phyloP scores from a whole-genome alignment of 2,329 filamentous ascomycete species.

The Colletotrichum plurivorum region DNA sequence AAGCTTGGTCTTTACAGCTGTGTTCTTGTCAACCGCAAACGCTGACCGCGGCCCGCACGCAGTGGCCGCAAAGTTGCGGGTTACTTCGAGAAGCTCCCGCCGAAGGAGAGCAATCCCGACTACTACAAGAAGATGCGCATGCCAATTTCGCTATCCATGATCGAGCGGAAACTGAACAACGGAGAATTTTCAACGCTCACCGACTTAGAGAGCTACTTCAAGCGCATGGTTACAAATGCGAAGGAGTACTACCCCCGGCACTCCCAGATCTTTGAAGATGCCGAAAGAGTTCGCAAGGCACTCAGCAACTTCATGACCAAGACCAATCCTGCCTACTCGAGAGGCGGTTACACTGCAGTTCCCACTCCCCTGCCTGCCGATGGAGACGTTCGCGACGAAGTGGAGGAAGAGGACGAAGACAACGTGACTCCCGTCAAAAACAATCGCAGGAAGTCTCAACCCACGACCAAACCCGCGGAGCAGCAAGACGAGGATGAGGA shows the following conservation, averaged over 20 bases:
- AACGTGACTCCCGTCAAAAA: slow-evolving; percentile 39
- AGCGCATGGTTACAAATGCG: slow-evolving; percentile 89
- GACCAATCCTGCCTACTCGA: slow-evolving; percentile 85
- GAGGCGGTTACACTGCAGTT: slow-evolving; percentile 74
- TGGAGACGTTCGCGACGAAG: slow-evolving; percentile 42
- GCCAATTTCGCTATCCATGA: slow-evolving; percentile 82
- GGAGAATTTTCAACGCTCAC: slow-evolving; percentile 79
- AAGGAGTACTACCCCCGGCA: slow-evolving; percentile 86
- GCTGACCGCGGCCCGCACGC: slow-evolving; percentile 25
- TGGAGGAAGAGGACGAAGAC: slow-evolving; percentile 37
- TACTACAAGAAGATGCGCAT: slow-evolving; percentile 85
- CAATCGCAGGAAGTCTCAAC: slow-evolving; percentile 33
- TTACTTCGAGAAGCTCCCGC: slow-evolving; percentile 81
- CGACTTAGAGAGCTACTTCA: slow-evolving; percentile 85
- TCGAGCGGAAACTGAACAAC: slow-evolving; percentile 81
- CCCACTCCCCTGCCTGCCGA: slow-evolving; percentile 80
- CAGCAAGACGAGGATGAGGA: slow-evolving; percentile 46
- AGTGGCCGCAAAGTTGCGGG: slow-evolving; percentile 82
- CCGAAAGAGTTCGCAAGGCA: slow-evolving; percentile 88
- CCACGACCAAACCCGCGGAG: slow-evolving; percentile 41
- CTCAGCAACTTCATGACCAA: slow-evolving; percentile 91
- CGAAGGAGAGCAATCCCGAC: slow-evolving; percentile 73
- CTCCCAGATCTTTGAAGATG: slow-evolving; percentile 83
- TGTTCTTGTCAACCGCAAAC: background rate
- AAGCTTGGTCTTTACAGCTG: background rate